Evolutionary conservation across 2,329 filamentous ascomycete species (phyloP).

Genomic region (Ophiosphaerella korrae): DNA sequence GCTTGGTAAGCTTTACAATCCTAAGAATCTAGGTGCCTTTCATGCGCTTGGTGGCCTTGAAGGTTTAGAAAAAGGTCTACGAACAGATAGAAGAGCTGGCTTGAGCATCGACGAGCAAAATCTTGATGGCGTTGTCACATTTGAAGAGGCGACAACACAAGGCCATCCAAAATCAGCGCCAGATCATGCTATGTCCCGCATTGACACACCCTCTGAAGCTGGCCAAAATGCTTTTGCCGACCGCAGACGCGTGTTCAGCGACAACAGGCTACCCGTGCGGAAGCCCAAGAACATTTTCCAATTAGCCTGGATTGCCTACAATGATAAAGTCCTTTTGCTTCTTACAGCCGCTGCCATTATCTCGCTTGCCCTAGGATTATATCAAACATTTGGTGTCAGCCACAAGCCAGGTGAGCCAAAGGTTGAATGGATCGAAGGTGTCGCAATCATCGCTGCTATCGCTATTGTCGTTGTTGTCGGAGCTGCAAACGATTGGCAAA

Average conservation of each 20-base stretch:
- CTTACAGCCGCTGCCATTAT: conserved; percentile 68
- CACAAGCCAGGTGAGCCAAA: conserved; percentile 59
- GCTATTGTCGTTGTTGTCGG: conserved; percentile 76
- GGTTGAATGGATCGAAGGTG: conserved; percentile 82
- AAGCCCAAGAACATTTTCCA: conserved; percentile 72
- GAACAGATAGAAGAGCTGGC: conserved; percentile 67
- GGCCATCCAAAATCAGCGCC: conserved; percentile 25
- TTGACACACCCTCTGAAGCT: conserved; percentile 31
- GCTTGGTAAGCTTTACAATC: conserved; percentile 79
- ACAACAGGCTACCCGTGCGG: conserved; percentile 71
- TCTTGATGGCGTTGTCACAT: conserved; percentile 68
- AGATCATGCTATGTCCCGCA: conserved; percentile 11
- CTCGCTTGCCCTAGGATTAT: conserved; percentile 75
- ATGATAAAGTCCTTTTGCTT: conserved; percentile 71
- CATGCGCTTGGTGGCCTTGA: conserved; percentile 74
- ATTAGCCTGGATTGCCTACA: conserved; percentile 81
- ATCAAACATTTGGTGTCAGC: conserved; percentile 67
- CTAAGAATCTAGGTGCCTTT: conserved; percentile 77
- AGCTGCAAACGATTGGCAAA: conserved; percentile 82
- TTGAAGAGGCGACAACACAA: conserved; percentile 64
- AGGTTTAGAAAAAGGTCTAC: conserved; percentile 75
- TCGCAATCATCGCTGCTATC: conserved; percentile 79
- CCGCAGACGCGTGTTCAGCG: conserved; percentile 71
- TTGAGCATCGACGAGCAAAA: conserved; percentile 71
- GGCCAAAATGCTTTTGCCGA: conserved; percentile 57